Base-by-base conservation (phyloP, 768 basidiomycete species). In the Hericium alpestre region DNA sequence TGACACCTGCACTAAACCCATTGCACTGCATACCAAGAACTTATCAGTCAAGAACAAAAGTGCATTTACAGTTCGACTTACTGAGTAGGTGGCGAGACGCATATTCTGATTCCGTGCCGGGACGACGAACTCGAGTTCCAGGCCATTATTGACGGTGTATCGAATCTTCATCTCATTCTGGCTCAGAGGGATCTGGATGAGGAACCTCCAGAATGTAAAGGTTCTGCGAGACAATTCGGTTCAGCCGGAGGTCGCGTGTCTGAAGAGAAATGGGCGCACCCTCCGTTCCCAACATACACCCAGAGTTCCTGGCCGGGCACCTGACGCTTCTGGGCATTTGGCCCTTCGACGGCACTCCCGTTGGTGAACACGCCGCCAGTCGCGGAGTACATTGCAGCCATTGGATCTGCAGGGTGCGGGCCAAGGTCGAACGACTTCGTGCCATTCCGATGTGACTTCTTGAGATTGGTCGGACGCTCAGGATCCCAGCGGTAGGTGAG, bases 151-250 rank as follows among this genome's bases (percentile, higher is more conserved):
- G 64, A 99, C 76, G 54, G 78, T 79, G 70, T 99, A 99, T 56
- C 72, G 76, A 53, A 98, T 77, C 51, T 75, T 72, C 79, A 93
- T 87, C 72, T 95, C 90, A 39, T 74, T 72, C 9, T 74, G 70
- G 1, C 77, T 76, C 2, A 97, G 69, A 0, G 91, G 92, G 55
- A 99, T 77, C 60, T 85, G 82, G 51, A 97, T 81, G 65, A 84
- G 76, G 73, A 97, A 97, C 54, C 95, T 79, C 89, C 93, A 98
- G 74, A 99, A 99, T 1, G 91, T 91, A 66, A 82, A 93, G 0
- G 87, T 86, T 4, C 93, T 94, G 58, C 32, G 51, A 22, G 15
- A 48, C n/a, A 16, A 16, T 38, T 51, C 37, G 16, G 13, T 20
- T 27, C 22, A 13, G 16, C 25, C n/a, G 37, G 32, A 15, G 2